Base-by-base conservation (phyloP, 257 asterid genomes). In the Solanum dulcamara region DNA sequence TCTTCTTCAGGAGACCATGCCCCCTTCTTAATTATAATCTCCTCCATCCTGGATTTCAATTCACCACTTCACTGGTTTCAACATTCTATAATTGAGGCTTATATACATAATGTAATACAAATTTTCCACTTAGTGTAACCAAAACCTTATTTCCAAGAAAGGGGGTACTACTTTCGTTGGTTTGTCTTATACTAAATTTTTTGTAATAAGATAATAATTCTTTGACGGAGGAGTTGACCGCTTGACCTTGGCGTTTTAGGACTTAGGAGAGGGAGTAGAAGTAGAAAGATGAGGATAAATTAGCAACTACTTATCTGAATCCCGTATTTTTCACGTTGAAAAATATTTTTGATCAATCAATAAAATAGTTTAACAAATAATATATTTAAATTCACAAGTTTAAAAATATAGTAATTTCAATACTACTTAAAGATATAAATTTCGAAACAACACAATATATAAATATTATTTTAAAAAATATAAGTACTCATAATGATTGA, bases 1-100 rank as follows among this genome's bases (percentile, higher is more conserved):
- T 88, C 90, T 83, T 88, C 90, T 10, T 85, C 86, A 15, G 44
- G 57, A 64, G 82, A 81, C 90, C 90, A 88, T 28, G 85, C 33
- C n/a, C 88, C 86, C 72, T 71, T 85, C 84, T 83, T 88, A 12
- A 26, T 26, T 20, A 77, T 30, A 30, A 66, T 17, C 20, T 32
- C 22, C n/a, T 53, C 87, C 82, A 85, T 62, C 7, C n/a, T n/a
- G n/a, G n/a, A n/a, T n/a, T n/a, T n/a, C n/a, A n/a, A n/a, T n/a
- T 71, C 33, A 71, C 17, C 53, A n/a, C 24, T 74, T 42, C 81
- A 42, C 22, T 13, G 35, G 37, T 42, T 74, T 42, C 81, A 74
- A 14, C 81, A 24, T 44, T 74, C 59, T 42, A 74, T 42, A 13
- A 42, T 13, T 74, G 57, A 10, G 57, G 24, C 55, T 13, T 24